phyloP scores from a whole-genome alignment of 2,329 filamentous ascomycete genomes.

The Calonectria henricotiae region DNA sequence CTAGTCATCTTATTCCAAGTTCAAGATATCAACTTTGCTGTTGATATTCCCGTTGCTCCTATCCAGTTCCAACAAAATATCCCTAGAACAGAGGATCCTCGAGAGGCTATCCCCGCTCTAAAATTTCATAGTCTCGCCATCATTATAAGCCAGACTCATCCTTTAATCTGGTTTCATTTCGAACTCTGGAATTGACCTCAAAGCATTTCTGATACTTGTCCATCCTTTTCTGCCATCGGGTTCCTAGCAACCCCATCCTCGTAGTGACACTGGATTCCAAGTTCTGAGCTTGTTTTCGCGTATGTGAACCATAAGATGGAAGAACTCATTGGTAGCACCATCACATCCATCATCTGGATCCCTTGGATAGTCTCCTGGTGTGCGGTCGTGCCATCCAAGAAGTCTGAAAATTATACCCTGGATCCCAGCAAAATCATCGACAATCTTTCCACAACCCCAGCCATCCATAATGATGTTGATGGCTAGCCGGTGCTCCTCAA shows the following conservation, averaged over 20 bases:
- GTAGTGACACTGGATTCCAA: not conserved
- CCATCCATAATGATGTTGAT: not conserved
- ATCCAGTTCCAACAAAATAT: not conserved
- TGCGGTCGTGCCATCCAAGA: slow-evolving; percentile 1
- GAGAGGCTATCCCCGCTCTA: not conserved
- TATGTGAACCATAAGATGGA: not conserved
- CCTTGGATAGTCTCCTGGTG: slow-evolving; percentile 10
- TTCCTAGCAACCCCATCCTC: not conserved
- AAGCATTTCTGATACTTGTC: not conserved
- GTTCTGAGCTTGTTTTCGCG: not conserved
- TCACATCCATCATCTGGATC: not conserved
- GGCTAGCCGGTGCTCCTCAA: not conserved
- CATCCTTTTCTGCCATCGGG: not conserved
- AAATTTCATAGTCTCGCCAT: not conserved
- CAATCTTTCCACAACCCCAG: not conserved
- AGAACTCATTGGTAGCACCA: slow-evolving; percentile 3
- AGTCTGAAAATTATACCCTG: slow-evolving; percentile 9
- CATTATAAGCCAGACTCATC: not conserved
- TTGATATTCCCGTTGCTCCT: too few relatives aligned
- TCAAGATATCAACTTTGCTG: too few relatives aligned
- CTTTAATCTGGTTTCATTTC: not conserved
- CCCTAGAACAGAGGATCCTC: not conserved
- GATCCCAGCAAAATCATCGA: slow-evolving; percentile 1
- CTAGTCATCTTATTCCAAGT: too few relatives aligned
- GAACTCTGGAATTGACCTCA: not conserved